These are phyloP conservation scores for Microglena sp. DNA, from an alignment of 139 green algal species.

Conservation along the genomic window DNA sequence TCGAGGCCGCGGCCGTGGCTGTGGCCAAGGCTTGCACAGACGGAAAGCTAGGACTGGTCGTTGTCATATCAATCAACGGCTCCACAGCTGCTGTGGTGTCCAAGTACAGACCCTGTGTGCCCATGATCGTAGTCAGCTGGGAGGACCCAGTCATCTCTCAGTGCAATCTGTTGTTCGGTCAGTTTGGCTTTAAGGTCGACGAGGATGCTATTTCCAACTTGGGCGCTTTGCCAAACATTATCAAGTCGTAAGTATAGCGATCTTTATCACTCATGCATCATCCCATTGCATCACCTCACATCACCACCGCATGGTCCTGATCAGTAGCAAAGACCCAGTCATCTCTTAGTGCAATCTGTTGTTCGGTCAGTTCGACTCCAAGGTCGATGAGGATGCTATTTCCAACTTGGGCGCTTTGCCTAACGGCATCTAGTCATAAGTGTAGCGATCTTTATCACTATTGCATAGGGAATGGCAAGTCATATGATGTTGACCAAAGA, in stretches of 20 bases:
- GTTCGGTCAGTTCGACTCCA: slow-evolving; percentile 19
- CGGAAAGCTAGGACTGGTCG: slow-evolving; percentile 18
- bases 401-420: no score
- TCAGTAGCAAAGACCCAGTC: slow-evolving; percentile 16
- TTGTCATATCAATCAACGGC: slow-evolving; percentile 31
- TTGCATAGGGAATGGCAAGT: no score
- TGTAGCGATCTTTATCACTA: no score
- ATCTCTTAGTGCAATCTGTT: slow-evolving; percentile 12
- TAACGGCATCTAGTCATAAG: no score
- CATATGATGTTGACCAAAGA: no score
- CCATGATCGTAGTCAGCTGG: slow-evolving; percentile 26
- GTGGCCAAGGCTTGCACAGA: slow-evolving; percentile 27
- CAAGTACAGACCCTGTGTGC: slow-evolving; percentile 39
- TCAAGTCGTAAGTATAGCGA: no score
- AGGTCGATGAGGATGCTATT: slow-evolving; percentile 1
- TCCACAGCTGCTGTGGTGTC: slow-evolving; percentile 21
- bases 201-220: slow-evolving; percentile 6
- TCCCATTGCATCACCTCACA: no score
- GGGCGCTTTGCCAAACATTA: no score
- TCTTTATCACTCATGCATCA: no score
- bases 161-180: slow-evolving; percentile 20
- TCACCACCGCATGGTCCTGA: slow-evolving; percentile 19
- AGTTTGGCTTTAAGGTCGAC: slow-evolving; percentile 8
- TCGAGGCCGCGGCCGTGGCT: slow-evolving; percentile 29
- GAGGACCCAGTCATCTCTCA: slow-evolving; percentile 11